phyloP scores from a whole-genome alignment of 768 basidiomycete species.

The Leccinum boreale region DNA sequence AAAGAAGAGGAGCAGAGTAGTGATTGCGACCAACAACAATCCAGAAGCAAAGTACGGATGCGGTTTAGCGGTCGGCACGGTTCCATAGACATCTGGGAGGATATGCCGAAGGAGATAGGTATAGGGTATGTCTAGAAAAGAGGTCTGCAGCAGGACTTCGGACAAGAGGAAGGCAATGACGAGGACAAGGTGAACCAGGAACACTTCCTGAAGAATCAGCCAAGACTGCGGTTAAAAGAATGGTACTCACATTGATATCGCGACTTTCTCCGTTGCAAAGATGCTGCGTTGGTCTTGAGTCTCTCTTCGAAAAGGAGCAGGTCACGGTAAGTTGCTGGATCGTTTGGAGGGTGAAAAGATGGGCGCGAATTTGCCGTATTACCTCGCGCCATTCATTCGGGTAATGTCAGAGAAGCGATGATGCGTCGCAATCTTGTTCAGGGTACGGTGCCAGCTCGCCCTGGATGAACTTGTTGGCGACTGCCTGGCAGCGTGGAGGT shows the following conservation, averaged over 20 bases:
- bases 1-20: slow-evolving; percentile 91
- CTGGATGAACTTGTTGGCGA: not conserved
- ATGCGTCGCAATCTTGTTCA: not conserved
- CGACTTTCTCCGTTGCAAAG: slow-evolving; percentile 71
- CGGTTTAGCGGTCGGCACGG: slow-evolving; percentile 40
- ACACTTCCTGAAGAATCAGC: slow-evolving; percentile 48
- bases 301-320: slow-evolving; percentile 92
- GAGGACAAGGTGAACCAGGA: slow-evolving; percentile 64
- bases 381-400: slow-evolving; percentile 25
- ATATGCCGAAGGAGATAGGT: slow-evolving; percentile 44
- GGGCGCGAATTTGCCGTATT: slow-evolving; percentile 23
- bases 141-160: slow-evolving; percentile 69
- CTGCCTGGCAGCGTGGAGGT: not conserved
- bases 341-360: slow-evolving; percentile 62
- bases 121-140: slow-evolving; percentile 65
- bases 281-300: slow-evolving; percentile 90
- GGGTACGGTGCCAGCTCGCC: not conserved
- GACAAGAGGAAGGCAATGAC: slow-evolving; percentile 69
- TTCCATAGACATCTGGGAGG: slow-evolving; percentile 50
- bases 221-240: slow-evolving; percentile 15
- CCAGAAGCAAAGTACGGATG: slow-evolving; percentile 79
- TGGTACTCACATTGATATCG: slow-evolving; percentile 71
- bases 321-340: slow-evolving; percentile 80
- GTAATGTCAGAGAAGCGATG: not conserved
- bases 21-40: slow-evolving; percentile 81